These are phyloP conservation scores for Lentinula aciculospora DNA, from an alignment of 768 basidiomycete genomes.

Conservation along the genomic window DNA sequence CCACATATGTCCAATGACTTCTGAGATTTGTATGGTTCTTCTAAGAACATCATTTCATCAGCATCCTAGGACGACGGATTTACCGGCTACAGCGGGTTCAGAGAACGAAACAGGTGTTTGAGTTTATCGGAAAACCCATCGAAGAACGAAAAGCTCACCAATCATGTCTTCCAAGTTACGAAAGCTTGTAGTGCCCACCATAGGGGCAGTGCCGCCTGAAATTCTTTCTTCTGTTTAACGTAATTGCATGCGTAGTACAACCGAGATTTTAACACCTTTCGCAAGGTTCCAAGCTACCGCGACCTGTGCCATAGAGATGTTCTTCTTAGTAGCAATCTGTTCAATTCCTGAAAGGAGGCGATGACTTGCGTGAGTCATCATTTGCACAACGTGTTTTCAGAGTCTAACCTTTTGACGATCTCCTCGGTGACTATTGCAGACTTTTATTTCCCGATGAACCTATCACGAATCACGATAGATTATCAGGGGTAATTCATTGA, in stretches of 20 bases:
- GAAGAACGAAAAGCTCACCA: constrained; percentile 15
- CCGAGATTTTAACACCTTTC: constrained; percentile 23
- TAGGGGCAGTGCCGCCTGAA: constrained; percentile 36
- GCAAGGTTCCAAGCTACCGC: constrained; percentile 36
- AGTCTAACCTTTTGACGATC: constrained; percentile 24
- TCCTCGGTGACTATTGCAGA: constrained; percentile 11
- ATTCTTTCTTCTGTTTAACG: too few species aligned
- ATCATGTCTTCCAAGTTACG: constrained; percentile 34
- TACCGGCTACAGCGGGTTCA: background rate
- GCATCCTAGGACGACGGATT: background rate
- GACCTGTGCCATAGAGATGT: constrained; percentile 40
- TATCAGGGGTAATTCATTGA: too few species aligned
- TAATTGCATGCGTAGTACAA: background rate
- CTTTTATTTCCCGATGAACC: constrained; percentile 8
- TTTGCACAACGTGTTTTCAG: background rate
- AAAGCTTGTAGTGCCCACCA: constrained; percentile 37
- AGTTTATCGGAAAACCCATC: background rate
- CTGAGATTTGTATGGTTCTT: constrained; percentile 25
- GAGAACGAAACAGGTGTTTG: background rate
- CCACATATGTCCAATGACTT: constrained; percentile 5
- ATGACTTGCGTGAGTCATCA: background rate
- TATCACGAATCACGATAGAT: constrained; percentile 2
- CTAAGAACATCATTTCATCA: constrained; percentile 35
- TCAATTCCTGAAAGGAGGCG: constrained; percentile 31
- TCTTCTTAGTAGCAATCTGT: constrained; percentile 36